Base-by-base conservation (phyloP, 2,329 filamentous ascomycete species). In the Cercospora sojina region DNA sequence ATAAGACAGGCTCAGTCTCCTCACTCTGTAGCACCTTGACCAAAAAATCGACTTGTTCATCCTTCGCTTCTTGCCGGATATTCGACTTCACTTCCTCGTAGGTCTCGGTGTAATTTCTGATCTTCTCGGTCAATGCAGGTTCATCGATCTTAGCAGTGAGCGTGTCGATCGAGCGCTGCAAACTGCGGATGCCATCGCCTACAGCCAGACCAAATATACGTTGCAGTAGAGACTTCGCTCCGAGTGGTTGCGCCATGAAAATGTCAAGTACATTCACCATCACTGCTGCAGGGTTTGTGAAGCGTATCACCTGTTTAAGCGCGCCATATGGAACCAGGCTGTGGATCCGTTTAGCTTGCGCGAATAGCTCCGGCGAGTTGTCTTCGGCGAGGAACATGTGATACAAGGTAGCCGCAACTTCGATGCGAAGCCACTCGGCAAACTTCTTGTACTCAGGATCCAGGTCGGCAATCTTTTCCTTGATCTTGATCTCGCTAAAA, bases 361-460 rank as follows among this genome's bases (percentile, higher is more conserved):
- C 92, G 78, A 98, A 98, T 31, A 99, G 80, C 76, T 99, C 95
- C 0, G 95, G 93, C 0, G 94, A 97, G 79, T 99, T 99, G 80
- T 99, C 95, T 78, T 99, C 95, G 5, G 95, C 95, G 53, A 99
- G 85, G 84, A 99, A 99, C 35, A 99, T 84, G 78, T 99, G 95
- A 77, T 99, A 99, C 66, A 98, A 88, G 23, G 95, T 97, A 47
- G 95, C 95, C 25, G 95, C 95, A 58, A 99, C 90, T 81, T 99
- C 95, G 75, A 99, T 99, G 43, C 95, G 90, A 59, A 98, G 83
- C 95, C 95, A 99, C 79, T 99, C 95, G 18, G 94, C 94, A 77
- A 99, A 98, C 78, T 98, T 99, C 75, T 95, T 91, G 78, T 98
- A 98, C 77, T 98, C 93, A 10, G 96, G 90, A 75, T 92, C 96